phyloP scores from a whole-genome alignment of 2,329 filamentous ascomycete species.

The Ophiostoma sp. region DNA sequence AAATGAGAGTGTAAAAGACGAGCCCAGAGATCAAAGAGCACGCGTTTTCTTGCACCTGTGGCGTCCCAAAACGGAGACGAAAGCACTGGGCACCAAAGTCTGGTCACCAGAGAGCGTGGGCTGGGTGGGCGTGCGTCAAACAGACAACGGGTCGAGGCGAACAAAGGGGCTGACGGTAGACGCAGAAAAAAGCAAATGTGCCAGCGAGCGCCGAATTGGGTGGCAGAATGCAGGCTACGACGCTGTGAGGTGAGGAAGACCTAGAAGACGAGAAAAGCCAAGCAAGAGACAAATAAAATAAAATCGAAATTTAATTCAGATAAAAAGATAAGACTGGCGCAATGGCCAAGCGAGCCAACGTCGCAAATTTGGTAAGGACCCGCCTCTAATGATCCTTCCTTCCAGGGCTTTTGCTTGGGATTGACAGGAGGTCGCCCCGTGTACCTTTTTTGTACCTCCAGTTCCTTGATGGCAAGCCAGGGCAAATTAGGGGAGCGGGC shows the following conservation, averaged over 20 bases:
- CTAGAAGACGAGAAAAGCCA: background rate
- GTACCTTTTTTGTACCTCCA: constrained; percentile 1
- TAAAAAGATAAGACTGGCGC: background rate
- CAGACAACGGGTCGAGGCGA: background rate
- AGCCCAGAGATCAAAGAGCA: background rate
- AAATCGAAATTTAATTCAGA: background rate
- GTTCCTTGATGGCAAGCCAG: background rate
- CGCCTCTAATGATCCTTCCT: constrained; percentile 1
- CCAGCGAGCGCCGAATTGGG: background rate
- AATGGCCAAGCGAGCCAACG: background rate
- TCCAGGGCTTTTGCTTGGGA: background rate
- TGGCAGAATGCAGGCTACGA: background rate
- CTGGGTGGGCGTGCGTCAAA: constrained; percentile 8
- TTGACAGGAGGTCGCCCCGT: background rate
- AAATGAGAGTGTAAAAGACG: background rate
- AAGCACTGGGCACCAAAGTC: background rate
- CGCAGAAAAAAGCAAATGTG: background rate
- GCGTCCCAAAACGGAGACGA: background rate
- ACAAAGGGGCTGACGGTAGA: constrained; percentile 9
- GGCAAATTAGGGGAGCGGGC: constrained; percentile 7
- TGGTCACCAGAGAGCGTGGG: background rate
- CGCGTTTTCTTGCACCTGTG: background rate
- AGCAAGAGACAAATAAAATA: background rate
- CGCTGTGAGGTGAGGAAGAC: background rate
- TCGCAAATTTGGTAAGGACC: background rate